These are phyloP conservation scores for Trichoderma citrinoviride DNA, from an alignment of 2,329 filamentous ascomycete species.

Conservation along the genomic window DNA sequence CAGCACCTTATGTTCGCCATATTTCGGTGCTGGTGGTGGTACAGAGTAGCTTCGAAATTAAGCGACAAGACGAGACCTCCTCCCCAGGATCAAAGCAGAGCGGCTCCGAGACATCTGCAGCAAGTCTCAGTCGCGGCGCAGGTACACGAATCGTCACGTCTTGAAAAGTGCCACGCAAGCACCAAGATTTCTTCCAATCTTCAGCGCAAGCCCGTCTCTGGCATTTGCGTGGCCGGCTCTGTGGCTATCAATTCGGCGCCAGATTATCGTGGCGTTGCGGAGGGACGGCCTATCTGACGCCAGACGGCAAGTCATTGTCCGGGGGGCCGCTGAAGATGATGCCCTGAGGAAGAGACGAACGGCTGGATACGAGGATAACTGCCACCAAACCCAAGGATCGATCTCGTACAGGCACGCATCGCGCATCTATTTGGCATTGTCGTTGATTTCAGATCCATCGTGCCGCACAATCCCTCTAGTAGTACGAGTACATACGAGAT, in stretches of 20 bases:
- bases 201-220: background rate
- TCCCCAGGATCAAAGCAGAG: background rate
- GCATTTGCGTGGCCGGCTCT: background rate
- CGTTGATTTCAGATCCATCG: too few relatives aligned
- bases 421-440: too few relatives aligned
- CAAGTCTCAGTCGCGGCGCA: constrained; percentile 8
- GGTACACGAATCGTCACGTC: constrained; percentile 5
- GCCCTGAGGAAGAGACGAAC: too few relatives aligned
- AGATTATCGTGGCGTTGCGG: constrained; percentile 1
- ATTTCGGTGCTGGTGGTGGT: background rate
- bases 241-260: background rate
- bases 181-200: background rate
- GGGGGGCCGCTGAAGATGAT: too few relatives aligned
- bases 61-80: constrained; percentile 1
- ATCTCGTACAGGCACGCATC: too few relatives aligned
- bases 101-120: constrained; percentile 9
- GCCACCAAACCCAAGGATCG: too few relatives aligned
- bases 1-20: background rate
- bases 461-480: too few relatives aligned
- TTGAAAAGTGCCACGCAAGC: background rate
- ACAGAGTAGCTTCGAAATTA: background rate
- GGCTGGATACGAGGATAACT: too few relatives aligned
- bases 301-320: background rate
- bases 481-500: too few relatives aligned
- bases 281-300: background rate